Conservation (phyloP, 2,329 filamentous ascomycete genomes). For the Talaromyces sp. region DNA sequence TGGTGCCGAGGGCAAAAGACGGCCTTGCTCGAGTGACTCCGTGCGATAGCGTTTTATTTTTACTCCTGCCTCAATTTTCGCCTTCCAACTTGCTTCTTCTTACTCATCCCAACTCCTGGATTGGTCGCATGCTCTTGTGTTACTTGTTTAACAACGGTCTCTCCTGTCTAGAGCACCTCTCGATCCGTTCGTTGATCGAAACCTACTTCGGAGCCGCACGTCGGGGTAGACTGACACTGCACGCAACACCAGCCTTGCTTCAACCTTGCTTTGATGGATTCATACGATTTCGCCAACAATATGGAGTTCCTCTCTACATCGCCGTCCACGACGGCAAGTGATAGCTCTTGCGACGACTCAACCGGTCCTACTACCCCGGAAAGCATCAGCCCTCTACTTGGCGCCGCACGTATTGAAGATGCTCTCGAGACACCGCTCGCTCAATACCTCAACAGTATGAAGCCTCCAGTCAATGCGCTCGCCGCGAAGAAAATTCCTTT, state of each 20-base stretch:
- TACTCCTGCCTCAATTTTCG: background rate
- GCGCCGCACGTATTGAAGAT: slow-evolving; percentile 27
- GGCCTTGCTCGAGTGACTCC: background rate
- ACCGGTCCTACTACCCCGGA: slow-evolving; percentile 30
- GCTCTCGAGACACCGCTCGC: slow-evolving; percentile 22
- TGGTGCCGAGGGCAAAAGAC: background rate
- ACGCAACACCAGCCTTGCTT: background rate
- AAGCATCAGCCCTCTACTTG: slow-evolving; percentile 30
- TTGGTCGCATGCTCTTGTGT: background rate
- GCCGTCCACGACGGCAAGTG: slow-evolving; percentile 24
- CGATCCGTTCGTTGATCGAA: background rate
- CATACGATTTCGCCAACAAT: background rate
- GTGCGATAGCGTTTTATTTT: slow-evolving; percentile 6
- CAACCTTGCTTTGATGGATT: background rate
- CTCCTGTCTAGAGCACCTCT: background rate
- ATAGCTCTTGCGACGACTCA: slow-evolving; percentile 26
- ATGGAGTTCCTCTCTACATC: slow-evolving; percentile 28
- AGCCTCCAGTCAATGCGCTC: slow-evolving; percentile 8
- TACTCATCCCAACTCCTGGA: background rate
- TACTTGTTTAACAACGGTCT: background rate
- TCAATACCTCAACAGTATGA: slow-evolving; percentile 20
- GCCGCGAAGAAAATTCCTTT: slow-evolving; percentile 11
- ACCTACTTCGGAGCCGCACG: background rate
- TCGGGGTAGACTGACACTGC: background rate
- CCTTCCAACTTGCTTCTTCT: background rate